Evolutionary conservation across 495 filamentous ascomycete genomes (phyloP).

Genomic region (Evansstolkia leycettana): DNA sequence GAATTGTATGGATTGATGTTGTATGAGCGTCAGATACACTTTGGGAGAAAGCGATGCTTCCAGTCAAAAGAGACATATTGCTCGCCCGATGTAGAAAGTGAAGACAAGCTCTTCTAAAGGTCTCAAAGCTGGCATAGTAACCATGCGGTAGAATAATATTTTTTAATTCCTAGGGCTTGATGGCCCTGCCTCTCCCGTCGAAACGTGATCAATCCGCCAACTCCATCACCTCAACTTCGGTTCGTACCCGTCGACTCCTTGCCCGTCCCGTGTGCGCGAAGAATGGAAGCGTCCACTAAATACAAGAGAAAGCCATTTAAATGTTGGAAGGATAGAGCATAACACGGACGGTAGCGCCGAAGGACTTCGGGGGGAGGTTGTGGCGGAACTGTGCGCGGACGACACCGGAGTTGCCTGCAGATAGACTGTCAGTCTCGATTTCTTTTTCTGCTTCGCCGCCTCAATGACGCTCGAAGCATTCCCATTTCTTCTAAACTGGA

Average conservation of each 20-base stretch:
- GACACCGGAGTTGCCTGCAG: constrained; percentile 81
- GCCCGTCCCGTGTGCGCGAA: constrained; percentile 32
- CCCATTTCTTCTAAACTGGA: not conserved
- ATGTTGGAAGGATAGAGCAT: constrained; percentile 90
- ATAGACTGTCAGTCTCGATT: not conserved
- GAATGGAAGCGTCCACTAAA: constrained; percentile 28
- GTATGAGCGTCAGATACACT: constrained; percentile 29
- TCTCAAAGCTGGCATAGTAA: constrained; percentile 8
- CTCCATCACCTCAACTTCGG: constrained; percentile 32
- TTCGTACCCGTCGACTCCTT: constrained; percentile 32
- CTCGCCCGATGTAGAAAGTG: constrained; percentile 10
- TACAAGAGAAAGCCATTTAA: constrained; percentile 29
- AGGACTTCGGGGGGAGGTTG: constrained; percentile 89
- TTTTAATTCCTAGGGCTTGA: constrained; percentile 32
- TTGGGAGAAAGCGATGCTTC: constrained; percentile 15
- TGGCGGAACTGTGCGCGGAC: constrained; percentile 90
- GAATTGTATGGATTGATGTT: constrained; percentile 31
- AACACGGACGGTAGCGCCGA: constrained; percentile 92
- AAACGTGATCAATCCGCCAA: constrained; percentile 37
- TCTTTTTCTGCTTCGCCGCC: not conserved
- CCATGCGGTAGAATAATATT: constrained; percentile 14
- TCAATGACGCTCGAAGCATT: not conserved
- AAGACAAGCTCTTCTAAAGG: constrained; percentile 7
- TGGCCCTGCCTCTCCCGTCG: constrained; percentile 35
- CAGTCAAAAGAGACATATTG: not conserved